These are phyloP conservation scores for Vaccinium corymbosum DNA, from an alignment of 148 eudicot species.

Conservation along the genomic window DNA sequence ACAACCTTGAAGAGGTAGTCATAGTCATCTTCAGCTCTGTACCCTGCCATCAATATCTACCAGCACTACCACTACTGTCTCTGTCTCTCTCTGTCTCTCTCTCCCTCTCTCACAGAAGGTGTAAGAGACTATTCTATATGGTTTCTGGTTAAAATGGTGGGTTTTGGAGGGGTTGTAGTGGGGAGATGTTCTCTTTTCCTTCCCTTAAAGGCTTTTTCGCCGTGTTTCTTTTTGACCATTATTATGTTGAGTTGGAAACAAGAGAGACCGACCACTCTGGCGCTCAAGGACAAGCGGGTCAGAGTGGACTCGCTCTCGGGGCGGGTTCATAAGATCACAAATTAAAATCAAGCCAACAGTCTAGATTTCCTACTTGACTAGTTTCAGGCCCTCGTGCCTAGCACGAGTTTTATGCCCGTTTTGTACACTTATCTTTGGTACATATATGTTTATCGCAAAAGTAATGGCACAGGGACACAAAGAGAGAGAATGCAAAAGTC, in stretches of 20 bases:
- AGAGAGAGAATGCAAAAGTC: too few species aligned
- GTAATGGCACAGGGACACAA: too few species aligned
- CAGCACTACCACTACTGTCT: neutral
- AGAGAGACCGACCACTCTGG: too few species aligned
- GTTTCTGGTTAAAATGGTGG: neutral
- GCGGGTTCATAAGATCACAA: too few species aligned
- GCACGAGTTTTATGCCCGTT: too few species aligned
- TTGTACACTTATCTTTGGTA: too few species aligned
- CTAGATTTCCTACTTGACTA: too few species aligned
- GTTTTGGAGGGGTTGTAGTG: neutral
- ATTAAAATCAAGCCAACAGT: too few species aligned
- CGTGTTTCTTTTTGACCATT: neutral
- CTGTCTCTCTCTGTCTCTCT: neutral
- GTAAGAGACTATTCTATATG: neutral
- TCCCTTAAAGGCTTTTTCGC: neutral
- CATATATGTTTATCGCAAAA: too few species aligned
- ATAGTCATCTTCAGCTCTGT: slow-evolving; percentile 31
- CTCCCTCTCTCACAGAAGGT: neutral
- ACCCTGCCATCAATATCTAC: slow-evolving; percentile 17
- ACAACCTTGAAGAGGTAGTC: slow-evolving; percentile 31
- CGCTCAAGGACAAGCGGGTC: too few species aligned
- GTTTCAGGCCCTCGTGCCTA: too few species aligned
- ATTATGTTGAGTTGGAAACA: neutral
- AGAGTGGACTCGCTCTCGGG: too few species aligned
- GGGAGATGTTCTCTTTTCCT: neutral